Evolutionary conservation across 2,329 filamentous ascomycete genomes (phyloP), one percentile per base, ranked within the genome.

Genomic region (Colletotrichum abscissum): DNA sequence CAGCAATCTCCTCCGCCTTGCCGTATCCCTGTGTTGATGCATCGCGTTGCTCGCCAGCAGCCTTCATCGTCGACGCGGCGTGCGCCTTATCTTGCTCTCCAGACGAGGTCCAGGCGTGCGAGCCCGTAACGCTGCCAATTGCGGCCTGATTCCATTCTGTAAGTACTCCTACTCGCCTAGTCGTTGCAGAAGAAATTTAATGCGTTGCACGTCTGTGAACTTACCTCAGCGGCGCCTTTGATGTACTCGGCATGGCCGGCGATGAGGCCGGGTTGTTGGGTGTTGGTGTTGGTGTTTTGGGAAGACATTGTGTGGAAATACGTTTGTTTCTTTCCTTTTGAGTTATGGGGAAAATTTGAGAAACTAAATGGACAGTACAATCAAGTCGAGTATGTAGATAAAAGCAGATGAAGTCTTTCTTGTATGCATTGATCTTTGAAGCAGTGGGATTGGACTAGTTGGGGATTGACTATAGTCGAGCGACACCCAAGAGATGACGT

Each of bases 151-250:
- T 68, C 26, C 46, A 9, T 14, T 2, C 12, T 30, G 26, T 58
- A 33, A 66, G 55, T 35, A 6, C 12, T 8, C 2, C 4, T 5
- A 2, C 12, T 6, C 26, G 2, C 3, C 1, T n/a, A 24, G 19
- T 4, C 6, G n/a, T 33, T 52, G 5, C 28, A 11, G 28, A 6
- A 2, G 33, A 54, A 7, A 33, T 24, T 5, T 6, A 14, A 6
- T 49, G 7, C 1, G 9, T 49, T n/a, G 38, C 38, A 7, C 4
- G 5, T 28, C 22, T 19, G 8, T 4, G n/a, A n/a, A 30, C 82
- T 69, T 81, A 92, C 92, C 84, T 92, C 90, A 68, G 90, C 88
- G 7, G 90, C 90, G 65, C 92, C 92, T 78, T 93, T 94, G 78
- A 90, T 87, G 78, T 93, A 94, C 78, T 93, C 89, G 38, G 87